Evolutionary conservation across 108 stramenopile genomes (phyloP).

Genomic region (Parietichytrium sp.): DNA sequence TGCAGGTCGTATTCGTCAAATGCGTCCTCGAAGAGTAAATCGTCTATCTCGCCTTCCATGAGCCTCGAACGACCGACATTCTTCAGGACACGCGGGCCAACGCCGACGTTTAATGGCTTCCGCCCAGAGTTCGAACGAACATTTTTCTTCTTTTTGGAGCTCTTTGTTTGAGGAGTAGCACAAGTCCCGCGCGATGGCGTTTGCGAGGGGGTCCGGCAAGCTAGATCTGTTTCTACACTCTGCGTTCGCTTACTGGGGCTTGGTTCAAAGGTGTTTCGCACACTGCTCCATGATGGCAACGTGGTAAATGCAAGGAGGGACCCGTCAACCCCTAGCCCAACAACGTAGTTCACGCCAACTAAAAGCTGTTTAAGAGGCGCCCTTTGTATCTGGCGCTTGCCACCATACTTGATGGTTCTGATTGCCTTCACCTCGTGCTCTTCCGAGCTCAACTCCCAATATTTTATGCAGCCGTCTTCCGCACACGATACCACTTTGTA

Average conservation of each 20-base stretch:
- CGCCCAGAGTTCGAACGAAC: not conserved
- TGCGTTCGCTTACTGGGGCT: not conserved
- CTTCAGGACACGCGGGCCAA: too few species aligned
- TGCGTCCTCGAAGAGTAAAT: slow-evolving; percentile 28
- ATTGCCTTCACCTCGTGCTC: not conserved
- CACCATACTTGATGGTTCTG: not conserved
- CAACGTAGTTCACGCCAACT: not conserved
- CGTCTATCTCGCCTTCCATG: not conserved
- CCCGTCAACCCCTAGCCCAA: not conserved
- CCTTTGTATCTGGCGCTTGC: not conserved
- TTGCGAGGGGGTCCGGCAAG: too few species aligned
- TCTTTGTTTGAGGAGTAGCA: not conserved
- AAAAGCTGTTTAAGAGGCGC: not conserved
- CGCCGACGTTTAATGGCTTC: too few species aligned
- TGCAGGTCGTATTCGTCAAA: slow-evolving; percentile 34
- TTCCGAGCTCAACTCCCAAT: slow-evolving; percentile 19
- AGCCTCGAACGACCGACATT: not conserved
- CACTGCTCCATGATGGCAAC: not conserved
- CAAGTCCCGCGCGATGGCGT: too few species aligned
- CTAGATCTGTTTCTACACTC: too few species aligned
- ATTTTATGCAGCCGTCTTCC: slow-evolving; percentile 11
- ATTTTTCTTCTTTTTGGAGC: not conserved
- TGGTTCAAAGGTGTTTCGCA: not conserved
- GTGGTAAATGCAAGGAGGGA: not conserved
- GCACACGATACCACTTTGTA: not conserved